A percentile compares a stretch with the other conserved stretches of the same genome.
Conservation (phyloP, 2,329 filamentous ascomycete species). For the Sporothrix euskadiensis region DNA sequence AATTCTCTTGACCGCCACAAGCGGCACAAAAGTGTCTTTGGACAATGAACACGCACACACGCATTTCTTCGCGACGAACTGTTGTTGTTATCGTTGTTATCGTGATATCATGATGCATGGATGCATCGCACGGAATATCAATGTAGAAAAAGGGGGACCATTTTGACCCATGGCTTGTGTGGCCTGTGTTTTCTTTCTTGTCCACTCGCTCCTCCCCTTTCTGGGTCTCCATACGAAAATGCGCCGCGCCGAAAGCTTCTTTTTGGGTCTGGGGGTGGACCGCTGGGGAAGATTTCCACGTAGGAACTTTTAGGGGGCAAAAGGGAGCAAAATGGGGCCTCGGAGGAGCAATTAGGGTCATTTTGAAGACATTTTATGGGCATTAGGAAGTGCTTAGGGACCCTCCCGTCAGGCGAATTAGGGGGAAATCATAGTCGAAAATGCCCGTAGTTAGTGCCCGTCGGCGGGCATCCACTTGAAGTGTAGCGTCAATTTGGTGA, state of each 20-base stretch:
- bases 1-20: not conserved
- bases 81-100: not conserved
- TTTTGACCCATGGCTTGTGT: no score
- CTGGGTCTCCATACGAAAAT: not conserved
- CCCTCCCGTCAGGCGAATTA: not conserved
- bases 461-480: constrained; percentile 4
- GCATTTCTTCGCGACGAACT: not conserved
- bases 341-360: not conserved
- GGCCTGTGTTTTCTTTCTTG: not conserved
- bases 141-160: not conserved
- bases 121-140: not conserved
- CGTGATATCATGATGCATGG: not conserved
- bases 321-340: no score
- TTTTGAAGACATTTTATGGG: not conserved
- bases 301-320: not conserved
- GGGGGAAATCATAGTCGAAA: not conserved
- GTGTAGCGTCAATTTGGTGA: constrained; percentile 6
- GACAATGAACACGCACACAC: no score
- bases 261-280: not conserved
- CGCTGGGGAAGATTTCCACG: not conserved
- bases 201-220: not conserved
- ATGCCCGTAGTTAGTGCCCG: constrained; percentile 5
- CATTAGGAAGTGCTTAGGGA: not conserved
- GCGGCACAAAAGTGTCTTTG: not conserved
- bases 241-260: constrained; percentile 14